Conservation (phyloP, 2,329 filamentous ascomycete species). For the Lizonia empirigonia region DNA sequence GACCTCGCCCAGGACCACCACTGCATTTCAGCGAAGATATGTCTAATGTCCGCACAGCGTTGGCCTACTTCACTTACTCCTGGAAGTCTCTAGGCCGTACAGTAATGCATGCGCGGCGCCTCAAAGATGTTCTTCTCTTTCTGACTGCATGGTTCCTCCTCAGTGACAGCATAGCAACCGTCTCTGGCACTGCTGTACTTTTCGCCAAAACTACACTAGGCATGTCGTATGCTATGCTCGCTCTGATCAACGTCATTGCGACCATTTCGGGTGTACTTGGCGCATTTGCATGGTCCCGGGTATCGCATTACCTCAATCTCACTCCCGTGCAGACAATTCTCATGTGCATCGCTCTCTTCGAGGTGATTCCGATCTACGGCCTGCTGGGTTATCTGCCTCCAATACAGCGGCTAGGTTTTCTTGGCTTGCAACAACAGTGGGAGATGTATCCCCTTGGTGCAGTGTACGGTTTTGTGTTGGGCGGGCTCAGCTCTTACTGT, state of each 20-base stretch:
- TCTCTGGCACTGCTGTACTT: constrained; percentile 89
- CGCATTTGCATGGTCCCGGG: constrained; percentile 84
- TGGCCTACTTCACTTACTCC: constrained; percentile 77
- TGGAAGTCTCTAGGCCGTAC: constrained; percentile 89
- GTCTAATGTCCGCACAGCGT: constrained; percentile 57
- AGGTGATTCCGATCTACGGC: constrained; percentile 90
- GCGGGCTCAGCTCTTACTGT: constrained; percentile 91
- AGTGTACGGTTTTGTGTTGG: constrained; percentile 90
- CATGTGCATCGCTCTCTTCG: constrained; percentile 87
- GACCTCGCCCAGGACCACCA: constrained; percentile 86
- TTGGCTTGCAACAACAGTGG: constrained; percentile 91
- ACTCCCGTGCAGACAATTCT: constrained; percentile 87
- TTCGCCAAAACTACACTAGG: constrained; percentile 93
- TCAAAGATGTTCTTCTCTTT: constrained; percentile 77
- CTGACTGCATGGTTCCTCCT: constrained; percentile 92
- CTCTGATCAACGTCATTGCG: constrained; percentile 91
- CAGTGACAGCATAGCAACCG: constrained; percentile 91
- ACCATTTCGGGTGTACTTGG: constrained; percentile 83
- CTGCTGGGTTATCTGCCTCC: constrained; percentile 85
- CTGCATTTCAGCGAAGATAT: constrained; percentile 41
- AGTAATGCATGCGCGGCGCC: constrained; percentile 71
- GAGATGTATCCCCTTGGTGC: constrained; percentile 95
- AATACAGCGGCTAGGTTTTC: constrained; percentile 72
- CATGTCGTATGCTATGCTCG: constrained; percentile 87
- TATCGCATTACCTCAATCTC: constrained; percentile 73